Evolutionary conservation across 768 basidiomycete species (phyloP), one percentile per base, ranked within the genome.

Genomic region (Fistulinella prunicolor): DNA sequence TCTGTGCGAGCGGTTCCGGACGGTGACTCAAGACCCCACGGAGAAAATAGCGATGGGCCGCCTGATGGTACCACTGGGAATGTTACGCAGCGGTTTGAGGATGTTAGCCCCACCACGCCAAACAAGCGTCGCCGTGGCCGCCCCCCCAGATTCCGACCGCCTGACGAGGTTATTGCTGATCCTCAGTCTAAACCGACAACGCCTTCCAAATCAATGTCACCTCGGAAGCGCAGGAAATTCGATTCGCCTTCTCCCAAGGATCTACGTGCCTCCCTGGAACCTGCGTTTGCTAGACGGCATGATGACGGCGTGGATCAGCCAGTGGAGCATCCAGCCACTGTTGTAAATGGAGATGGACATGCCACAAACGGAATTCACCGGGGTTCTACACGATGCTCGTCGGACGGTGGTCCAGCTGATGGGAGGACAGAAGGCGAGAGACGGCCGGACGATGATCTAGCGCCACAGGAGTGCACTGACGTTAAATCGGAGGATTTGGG

Each of bases 401-500:
- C 23, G 14, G 46, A 46, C 19, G 23, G 44, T 28, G 6, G 21
- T 38, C 38, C 38, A 26, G 26, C 28, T 22, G 39, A 42, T 23
- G 47, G 21, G 21, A 30, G 36, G 16, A n/a, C 14, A 30, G 49
- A 47, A 38, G 47, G 42, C 19, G 32, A 30, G 17, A 38, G 40
- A 28, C 42, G 13, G 42, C 12, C 9, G 13, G 50, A 22, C 9
- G 32, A 49, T 37, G 46, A 30, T 28, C 28, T 38, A 6, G 28
- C 36, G 10, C 53, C 38, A 46, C 53, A 38, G 8, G 58, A 56
- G 28, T 53, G 45, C 47, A n/a, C 47, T 19, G 72, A 69, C 41
- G 68, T 74, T 36, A 78, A 78, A 59, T 73, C 73, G n/a, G 82
- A 83, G 59, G 80, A 80, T 48, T 53, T 67, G 45, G 77, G 70